Evolutionary conservation across 108 stramenopile species (phyloP).

Genomic region (Nitzschia sp.): DNA sequence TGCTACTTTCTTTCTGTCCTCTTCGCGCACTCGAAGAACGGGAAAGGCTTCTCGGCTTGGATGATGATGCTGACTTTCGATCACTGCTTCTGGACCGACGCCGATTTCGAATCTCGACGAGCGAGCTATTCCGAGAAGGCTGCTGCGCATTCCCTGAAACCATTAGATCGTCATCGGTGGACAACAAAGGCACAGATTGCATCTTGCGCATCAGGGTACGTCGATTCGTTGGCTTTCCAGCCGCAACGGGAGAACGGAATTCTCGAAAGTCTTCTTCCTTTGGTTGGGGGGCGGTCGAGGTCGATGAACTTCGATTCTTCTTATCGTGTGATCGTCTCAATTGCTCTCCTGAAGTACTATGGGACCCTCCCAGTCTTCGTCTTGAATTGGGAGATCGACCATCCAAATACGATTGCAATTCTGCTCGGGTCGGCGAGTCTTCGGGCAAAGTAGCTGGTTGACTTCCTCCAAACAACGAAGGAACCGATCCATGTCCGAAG

Average conservation of each 20-base stretch:
- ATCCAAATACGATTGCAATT: conserved; percentile 1
- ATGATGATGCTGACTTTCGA: neutral
- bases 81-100: neutral
- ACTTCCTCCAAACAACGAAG: neutral
- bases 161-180: no score
- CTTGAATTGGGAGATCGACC: neutral
- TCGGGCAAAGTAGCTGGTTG: neutral
- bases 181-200: conserved; percentile 12
- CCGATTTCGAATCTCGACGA: neutral
- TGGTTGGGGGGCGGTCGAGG: neutral
- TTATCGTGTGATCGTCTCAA: neutral
- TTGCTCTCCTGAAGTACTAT: neutral
- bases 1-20: neutral
- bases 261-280: neutral
- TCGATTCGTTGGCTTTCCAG: conserved; percentile 2
- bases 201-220: conserved; percentile 13
- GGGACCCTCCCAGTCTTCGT: neutral
- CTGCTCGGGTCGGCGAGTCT: neutral
- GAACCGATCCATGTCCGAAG: neutral
- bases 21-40: neutral
- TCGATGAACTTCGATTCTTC: neutral
- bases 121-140: neutral
- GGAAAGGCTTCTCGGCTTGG: neutral
- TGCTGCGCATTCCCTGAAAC: no score
- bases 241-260: neutral